A percentile compares a stretch with the other conserved stretches of the same genome.
These are phyloP conservation scores for Flagelloscypha sp. DNA, from an alignment of 768 basidiomycete genomes.

Conservation along the genomic window DNA sequence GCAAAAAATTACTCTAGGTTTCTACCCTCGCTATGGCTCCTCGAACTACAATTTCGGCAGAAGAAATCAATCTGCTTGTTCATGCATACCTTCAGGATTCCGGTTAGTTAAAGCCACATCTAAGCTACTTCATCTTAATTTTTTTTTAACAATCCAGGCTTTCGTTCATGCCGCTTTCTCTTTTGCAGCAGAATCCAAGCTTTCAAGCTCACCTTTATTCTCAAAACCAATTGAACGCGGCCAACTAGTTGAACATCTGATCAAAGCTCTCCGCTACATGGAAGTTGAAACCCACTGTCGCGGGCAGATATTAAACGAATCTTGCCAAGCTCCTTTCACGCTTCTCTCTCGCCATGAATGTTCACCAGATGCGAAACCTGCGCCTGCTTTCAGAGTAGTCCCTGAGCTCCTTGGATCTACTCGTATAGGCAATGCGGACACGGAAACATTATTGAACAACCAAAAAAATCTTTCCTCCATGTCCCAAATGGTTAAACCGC, in stretches of 20 bases:
- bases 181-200: slow-evolving; percentile 63
- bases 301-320: slow-evolving; percentile 46
- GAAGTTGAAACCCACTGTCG: slow-evolving; percentile 84
- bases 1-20: too few species aligned
- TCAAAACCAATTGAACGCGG: slow-evolving; percentile 73
- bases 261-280: slow-evolving; percentile 70
- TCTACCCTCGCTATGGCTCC: slow-evolving; percentile 26
- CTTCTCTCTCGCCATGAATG: slow-evolving; percentile 72
- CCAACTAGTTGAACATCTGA: slow-evolving; percentile 71
- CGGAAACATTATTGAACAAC: slow-evolving; percentile 9
- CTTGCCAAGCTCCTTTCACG: slow-evolving; percentile 66
- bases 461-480: slow-evolving; percentile 9
- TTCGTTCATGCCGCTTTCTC: slow-evolving; percentile 78
- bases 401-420: slow-evolving; percentile 6
- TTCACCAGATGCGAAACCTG: slow-evolving; percentile 27
- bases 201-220: slow-evolving; percentile 62
- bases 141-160: slow-evolving; percentile 33
- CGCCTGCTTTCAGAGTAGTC: slow-evolving; percentile 8
- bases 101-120: slow-evolving; percentile 33
- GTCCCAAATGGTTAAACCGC: too few species aligned
- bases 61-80: slow-evolving; percentile 80
- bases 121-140: neutral
- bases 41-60: slow-evolving; percentile 61
- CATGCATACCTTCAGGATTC: slow-evolving; percentile 81
- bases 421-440: slow-evolving; percentile 14